phyloP scores from a whole-genome alignment of 2,329 filamentous ascomycete species.

The Alternaria atra region DNA sequence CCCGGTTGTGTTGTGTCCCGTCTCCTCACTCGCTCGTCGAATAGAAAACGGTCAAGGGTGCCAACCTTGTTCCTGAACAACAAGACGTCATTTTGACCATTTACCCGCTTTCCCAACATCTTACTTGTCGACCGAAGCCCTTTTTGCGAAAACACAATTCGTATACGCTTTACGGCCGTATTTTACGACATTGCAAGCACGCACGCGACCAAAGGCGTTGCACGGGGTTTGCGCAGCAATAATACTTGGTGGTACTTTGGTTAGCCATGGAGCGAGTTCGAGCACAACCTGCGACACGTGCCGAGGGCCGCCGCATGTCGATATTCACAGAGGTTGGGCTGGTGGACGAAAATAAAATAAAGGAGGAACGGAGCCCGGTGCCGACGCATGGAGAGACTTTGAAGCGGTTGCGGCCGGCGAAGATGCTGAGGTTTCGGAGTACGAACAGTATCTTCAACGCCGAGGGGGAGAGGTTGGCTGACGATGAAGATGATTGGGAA shows the following conservation, averaged over 20 bases:
- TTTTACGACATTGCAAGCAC: conserved; percentile 2
- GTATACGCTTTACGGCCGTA: conserved; percentile 1
- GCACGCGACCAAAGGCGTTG: conserved; percentile 18
- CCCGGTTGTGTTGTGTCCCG: background rate
- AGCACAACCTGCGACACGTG: conserved; percentile 33
- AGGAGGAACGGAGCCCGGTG: conserved; percentile 42
- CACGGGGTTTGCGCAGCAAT: background rate
- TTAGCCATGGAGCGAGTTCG: conserved; percentile 39
- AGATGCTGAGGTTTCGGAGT: conserved; percentile 46
- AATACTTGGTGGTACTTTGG: background rate
- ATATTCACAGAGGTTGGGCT: conserved; percentile 51
- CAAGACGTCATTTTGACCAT: conserved; percentile 33
- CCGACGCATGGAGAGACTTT: conserved; percentile 32
- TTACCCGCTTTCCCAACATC: conserved; percentile 8
- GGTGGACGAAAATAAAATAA: conserved; percentile 44
- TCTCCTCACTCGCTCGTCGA: conserved; percentile 6
- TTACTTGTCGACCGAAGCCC: background rate
- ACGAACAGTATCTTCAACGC: conserved; percentile 38
- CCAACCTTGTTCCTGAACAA: conserved; percentile 23
- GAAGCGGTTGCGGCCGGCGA: conserved; percentile 36
- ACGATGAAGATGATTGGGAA: conserved; percentile 39
- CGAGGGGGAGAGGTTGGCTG: conserved; percentile 11
- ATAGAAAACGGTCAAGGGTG: conserved; percentile 7
- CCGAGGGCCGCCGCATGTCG: conserved; percentile 39
- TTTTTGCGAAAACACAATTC: conserved; percentile 2